Conservation (phyloP, 2,329 filamentous ascomycete species). For the Apiospora hydei region DNA sequence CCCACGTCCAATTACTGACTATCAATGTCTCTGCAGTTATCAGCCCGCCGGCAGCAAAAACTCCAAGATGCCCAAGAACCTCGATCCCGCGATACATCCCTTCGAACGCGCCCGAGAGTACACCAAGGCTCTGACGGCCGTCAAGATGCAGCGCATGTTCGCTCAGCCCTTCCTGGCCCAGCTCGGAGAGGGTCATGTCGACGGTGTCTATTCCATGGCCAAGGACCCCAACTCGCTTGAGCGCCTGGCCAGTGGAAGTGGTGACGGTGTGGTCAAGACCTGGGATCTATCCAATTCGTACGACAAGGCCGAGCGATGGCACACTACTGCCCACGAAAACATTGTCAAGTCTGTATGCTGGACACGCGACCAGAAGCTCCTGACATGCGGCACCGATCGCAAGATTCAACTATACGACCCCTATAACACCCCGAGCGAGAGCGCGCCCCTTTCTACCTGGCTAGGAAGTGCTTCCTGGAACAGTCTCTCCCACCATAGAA, state of each 20-base stretch:
- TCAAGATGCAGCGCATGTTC: conserved; percentile 94
- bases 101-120: conserved; percentile 92
- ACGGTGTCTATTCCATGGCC: conserved; percentile 84
- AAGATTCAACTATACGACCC: conserved; percentile 93
- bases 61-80: conserved; percentile 69
- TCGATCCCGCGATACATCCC: conserved; percentile 83
- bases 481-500: conserved; percentile 82
- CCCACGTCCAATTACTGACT: background rate
- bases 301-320: conserved; percentile 77
- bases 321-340: conserved; percentile 85
- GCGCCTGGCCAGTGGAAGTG: conserved; percentile 81
- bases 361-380: conserved; percentile 83
- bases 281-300: conserved; percentile 77
- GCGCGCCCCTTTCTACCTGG: conserved; percentile 83
- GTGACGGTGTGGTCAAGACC: conserved; percentile 79
- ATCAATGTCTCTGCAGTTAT: conserved; percentile 42
- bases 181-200: conserved; percentile 68
- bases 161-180: conserved; percentile 74
- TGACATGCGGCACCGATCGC: conserved; percentile 87
- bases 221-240: conserved; percentile 80
- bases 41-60: conserved; percentile 73
- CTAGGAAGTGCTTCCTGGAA: conserved; percentile 85
- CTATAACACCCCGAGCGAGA: conserved; percentile 73
- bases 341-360: conserved; percentile 92
- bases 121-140: conserved; percentile 49